Percentiles rank a stretch among this genome's conserved stretches.
Conservation (phyloP, 2,329 filamentous ascomycete genomes). For the Dendrostoma leiphaemia region DNA sequence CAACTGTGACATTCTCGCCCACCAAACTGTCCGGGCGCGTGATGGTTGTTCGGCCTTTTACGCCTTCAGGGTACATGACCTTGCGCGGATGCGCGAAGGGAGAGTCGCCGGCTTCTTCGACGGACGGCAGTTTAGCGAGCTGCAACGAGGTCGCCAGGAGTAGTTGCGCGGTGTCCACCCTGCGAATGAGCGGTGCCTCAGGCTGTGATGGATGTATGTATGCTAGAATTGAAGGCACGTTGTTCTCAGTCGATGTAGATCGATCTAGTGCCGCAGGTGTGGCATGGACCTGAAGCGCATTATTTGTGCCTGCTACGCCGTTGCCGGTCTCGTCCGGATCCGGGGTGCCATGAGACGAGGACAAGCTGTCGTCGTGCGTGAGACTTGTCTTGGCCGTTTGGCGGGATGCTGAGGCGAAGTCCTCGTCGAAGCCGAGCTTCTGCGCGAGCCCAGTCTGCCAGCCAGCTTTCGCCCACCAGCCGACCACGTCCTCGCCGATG, state of each 20-base stretch:
- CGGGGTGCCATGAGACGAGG: constrained; percentile 21
- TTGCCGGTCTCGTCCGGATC: constrained; percentile 4
- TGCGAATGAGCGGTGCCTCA: constrained; percentile 68
- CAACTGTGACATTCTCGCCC: constrained; percentile 83
- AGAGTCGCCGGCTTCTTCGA: constrained; percentile 64
- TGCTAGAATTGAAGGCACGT: constrained; percentile 72
- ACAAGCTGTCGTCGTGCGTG: constrained; percentile 28
- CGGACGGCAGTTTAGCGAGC: constrained; percentile 77
- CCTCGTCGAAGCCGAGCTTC: constrained; percentile 70
- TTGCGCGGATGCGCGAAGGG: constrained; percentile 78
- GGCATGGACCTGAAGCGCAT: background rate
- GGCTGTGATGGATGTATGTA: constrained; percentile 69
- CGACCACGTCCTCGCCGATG: constrained; percentile 86
- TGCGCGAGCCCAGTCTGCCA: constrained; percentile 82
- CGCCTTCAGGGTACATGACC: constrained; percentile 77
- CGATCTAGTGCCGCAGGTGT: background rate
- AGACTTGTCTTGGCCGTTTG: constrained; percentile 31
- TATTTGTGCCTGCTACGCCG: background rate
- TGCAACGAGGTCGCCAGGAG: constrained; percentile 80
- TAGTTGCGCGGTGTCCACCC: constrained; percentile 83
- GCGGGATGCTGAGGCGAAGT: constrained; percentile 48
- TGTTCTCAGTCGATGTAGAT: background rate
- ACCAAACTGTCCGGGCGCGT: constrained; percentile 79
- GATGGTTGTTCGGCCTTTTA: constrained; percentile 79
- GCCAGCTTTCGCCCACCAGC: constrained; percentile 91